phyloP scores from a whole-genome alignment of 768 basidiomycete species.

The Bullera alba region DNA sequence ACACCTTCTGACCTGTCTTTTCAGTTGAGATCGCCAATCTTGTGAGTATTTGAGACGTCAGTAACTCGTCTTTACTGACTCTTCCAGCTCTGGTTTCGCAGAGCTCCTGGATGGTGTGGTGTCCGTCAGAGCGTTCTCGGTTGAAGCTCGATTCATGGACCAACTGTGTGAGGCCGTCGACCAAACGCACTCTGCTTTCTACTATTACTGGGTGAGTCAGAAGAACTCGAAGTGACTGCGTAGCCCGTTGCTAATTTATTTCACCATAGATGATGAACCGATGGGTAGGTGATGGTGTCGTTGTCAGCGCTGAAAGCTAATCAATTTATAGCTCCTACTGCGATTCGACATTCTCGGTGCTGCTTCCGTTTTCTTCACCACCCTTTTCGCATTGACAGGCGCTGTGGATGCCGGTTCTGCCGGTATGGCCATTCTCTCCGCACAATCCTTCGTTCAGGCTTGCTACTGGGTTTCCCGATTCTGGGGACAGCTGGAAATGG shows the following conservation, averaged over 20 bases:
- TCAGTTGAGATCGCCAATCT: slow-evolving; percentile 34
- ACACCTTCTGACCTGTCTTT: slow-evolving; percentile 51
- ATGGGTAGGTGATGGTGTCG: slow-evolving; percentile 23
- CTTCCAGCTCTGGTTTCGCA: slow-evolving; percentile 32
- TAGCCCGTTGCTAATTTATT: not conserved
- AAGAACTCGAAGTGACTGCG: not conserved
- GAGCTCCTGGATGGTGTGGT: slow-evolving; percentile 73
- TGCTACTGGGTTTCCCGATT: slow-evolving; percentile 44
- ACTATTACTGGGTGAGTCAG: slow-evolving; percentile 59
- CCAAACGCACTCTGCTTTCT: slow-evolving; percentile 53
- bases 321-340: slow-evolving; percentile 57
- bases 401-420: slow-evolving; percentile 49
- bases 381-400: slow-evolving; percentile 62
- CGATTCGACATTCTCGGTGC: slow-evolving; percentile 76
- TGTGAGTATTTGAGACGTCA: slow-evolving; percentile 7
- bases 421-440: slow-evolving; percentile 65
- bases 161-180: slow-evolving; percentile 59
- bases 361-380: slow-evolving; percentile 65
- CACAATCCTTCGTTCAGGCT: slow-evolving; percentile 56
- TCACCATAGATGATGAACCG: slow-evolving; percentile 38
- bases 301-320: not conserved
- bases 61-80: not conserved
- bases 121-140: slow-evolving; percentile 86
- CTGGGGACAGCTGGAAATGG: slow-evolving; percentile 46
- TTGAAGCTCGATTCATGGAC: slow-evolving; percentile 69